phyloP scores from a whole-genome alignment of 768 basidiomycete species.

The Xerocomellus amylosporus region DNA sequence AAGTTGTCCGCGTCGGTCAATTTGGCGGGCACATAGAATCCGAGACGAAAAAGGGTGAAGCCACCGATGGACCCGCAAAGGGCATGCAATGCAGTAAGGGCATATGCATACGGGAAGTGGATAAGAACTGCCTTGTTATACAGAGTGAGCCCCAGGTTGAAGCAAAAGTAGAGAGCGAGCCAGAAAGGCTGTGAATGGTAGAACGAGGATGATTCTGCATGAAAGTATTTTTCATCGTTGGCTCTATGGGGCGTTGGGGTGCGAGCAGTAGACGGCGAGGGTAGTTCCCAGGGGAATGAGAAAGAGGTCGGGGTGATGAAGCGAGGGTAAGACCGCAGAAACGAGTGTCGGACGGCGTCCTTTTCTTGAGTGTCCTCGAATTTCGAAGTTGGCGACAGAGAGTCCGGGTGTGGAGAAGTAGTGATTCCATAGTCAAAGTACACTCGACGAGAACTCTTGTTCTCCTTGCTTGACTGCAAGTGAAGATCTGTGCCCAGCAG shows the following conservation, averaged over 20 bases:
- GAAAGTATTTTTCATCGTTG: slow-evolving; percentile 3
- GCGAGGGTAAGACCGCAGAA: not conserved
- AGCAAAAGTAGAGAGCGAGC: slow-evolving; percentile 80
- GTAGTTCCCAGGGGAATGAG: slow-evolving; percentile 22
- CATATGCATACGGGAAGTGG: slow-evolving; percentile 94
- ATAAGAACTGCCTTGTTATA: slow-evolving; percentile 95
- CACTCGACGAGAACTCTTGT: slow-evolving; percentile 14
- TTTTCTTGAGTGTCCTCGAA: not conserved
- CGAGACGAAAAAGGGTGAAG: slow-evolving; percentile 55
- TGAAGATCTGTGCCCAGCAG: not conserved
- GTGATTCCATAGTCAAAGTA: slow-evolving; percentile 24
- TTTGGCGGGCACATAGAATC: slow-evolving; percentile 56
- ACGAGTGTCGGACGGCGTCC: not conserved
- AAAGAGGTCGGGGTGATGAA: slow-evolving; percentile 6
- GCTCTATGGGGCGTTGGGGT: not conserved
- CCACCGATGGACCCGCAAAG: slow-evolving; percentile 83
- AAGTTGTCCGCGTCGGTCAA: slow-evolving; percentile 51
- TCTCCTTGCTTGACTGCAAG: slow-evolving; percentile 12
- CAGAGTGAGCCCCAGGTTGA: slow-evolving; percentile 89
- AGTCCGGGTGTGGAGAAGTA: not conserved
- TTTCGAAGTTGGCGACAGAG: slow-evolving; percentile 6
- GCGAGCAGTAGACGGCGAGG: slow-evolving; percentile 12
- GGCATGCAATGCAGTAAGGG: slow-evolving; percentile 89
- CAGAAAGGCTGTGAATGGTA: slow-evolving; percentile 45
- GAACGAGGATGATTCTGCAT: slow-evolving; percentile 18